Base-by-base conservation (phyloP, 495 filamentous ascomycete genomes). In the Talaromyces borbonicus region DNA sequence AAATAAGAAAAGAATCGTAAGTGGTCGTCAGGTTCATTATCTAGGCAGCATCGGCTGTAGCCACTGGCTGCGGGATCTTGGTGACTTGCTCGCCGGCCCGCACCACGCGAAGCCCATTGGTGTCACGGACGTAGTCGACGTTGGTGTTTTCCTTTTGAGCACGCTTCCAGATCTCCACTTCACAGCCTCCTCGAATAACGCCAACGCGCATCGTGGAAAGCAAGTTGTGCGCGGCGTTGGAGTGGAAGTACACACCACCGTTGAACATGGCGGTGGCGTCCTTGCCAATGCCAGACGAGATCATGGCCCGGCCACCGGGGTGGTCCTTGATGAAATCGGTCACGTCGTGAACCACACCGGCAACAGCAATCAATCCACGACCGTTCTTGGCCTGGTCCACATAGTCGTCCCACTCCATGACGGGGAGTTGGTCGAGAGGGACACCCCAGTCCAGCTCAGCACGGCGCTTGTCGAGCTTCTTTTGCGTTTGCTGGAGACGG, bases 261-360 rank as follows among this genome's bases (percentile, higher is more conserved):
- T 98, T 98, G 81, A 98, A 98, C 73, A 95, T 93, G 58, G 90
- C 89, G 9, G 92, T 96, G 45, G 92, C 92, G 56, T 98, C 92
- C 75, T 98, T 98, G 68, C 92, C 92, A 35, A 98, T 79, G 37
- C 84, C 90, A 16, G 85, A 88, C 49, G 68, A 80, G 75, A 98
- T 96, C 69, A 98, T 83, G 39, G 88, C 84, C 74, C 90, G 90
- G 60, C 92, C 92, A 75, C 92, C 92, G 20, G 92, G 92, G 71
- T 98, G 92, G 56, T 93, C 86, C 66, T 89, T 86, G 73, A 96
- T 89, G 74, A 98, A 98, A 56, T 87, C 79, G 56, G 80, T 80
- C 19, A 96, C 84, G 59, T 98, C 92, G 73, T 98, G 92, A 36
- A 98, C 84, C 47, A 98, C 87, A 71, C 92, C 92, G 42, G 90